Evolutionary conservation across 495 filamentous ascomycete genomes (phyloP).

Genomic region (Podospora pseudocomata): DNA sequence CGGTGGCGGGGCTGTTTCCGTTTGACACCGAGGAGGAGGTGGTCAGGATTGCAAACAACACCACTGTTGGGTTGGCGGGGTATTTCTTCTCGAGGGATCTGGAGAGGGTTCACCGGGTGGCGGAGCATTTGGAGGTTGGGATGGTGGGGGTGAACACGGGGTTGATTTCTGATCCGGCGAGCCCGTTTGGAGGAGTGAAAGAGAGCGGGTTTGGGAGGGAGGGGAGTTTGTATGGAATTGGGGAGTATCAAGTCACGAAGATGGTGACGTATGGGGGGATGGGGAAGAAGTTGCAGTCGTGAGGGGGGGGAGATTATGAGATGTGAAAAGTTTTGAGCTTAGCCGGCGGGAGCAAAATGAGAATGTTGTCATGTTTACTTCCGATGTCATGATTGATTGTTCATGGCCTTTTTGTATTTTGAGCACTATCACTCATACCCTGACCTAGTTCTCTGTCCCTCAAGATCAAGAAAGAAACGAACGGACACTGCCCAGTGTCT

Average conservation of each 20-base stretch:
- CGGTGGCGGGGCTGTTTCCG: slow-evolving; percentile 76
- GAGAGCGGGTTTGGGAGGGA: slow-evolving; percentile 89
- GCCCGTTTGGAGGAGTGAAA: slow-evolving; percentile 93
- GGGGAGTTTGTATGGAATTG: slow-evolving; percentile 86
- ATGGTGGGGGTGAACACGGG: slow-evolving; percentile 90
- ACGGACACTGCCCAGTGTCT: not conserved
- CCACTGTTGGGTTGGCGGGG: slow-evolving; percentile 76
- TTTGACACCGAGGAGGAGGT: slow-evolving; percentile 85
- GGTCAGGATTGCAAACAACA: slow-evolving; percentile 68
- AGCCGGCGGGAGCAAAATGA: not conserved
- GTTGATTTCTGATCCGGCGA: slow-evolving; percentile 73
- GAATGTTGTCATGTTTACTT: not conserved
- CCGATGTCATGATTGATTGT: not conserved
- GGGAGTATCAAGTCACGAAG: slow-evolving; percentile 85
- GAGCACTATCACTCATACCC: not conserved
- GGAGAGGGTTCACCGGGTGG: slow-evolving; percentile 67
- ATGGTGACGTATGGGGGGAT: slow-evolving; percentile 82
- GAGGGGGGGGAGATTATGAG: not conserved
- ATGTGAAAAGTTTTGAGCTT: not conserved
- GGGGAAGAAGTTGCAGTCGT: slow-evolving; percentile 52
- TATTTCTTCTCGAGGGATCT: slow-evolving; percentile 84
- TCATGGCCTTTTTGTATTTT: not conserved
- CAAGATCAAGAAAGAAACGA: not conserved
- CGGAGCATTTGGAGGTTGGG: slow-evolving; percentile 81
- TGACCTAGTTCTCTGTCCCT: not conserved